Evolutionary conservation across 202 grass and related monocot genomes (phyloP).

Genomic region (Panicum virgatum): DNA sequence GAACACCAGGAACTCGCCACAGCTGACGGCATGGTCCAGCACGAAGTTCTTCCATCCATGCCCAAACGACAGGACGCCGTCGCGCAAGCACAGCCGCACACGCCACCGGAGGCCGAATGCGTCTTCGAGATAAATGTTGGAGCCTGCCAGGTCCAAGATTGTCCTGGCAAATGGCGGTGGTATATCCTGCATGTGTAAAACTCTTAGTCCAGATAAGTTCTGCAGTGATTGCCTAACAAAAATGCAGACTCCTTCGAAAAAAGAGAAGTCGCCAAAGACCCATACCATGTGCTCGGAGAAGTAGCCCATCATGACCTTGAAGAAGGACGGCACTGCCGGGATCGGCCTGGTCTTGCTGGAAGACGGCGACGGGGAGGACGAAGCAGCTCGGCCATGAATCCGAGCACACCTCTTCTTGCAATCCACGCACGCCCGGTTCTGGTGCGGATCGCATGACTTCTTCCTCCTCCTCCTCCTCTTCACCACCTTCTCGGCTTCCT

Average conservation of each 20-base stretch:
- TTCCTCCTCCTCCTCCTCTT: constrained; percentile 12
- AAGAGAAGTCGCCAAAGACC: background rate
- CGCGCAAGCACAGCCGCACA: constrained; percentile 30
- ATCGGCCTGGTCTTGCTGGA: background rate
- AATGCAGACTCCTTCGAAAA: too few species aligned
- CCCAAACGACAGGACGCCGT: constrained; percentile 43
- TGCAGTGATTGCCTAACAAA: background rate
- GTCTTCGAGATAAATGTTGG: constrained; percentile 54
- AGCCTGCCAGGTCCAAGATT: constrained; percentile 37
- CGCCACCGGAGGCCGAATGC: constrained; percentile 54
- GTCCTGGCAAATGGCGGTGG: constrained; percentile 53
- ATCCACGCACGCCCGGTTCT: constrained; percentile 46
- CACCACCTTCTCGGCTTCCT: constrained; percentile 1
- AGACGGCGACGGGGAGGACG: background rate
- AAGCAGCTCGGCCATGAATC: constrained; percentile 36
- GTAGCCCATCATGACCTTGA: constrained; percentile 74
- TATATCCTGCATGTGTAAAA: constrained; percentile 45
- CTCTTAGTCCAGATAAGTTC: background rate
- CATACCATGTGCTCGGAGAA: constrained; percentile 62
- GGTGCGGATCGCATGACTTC: constrained; percentile 21
- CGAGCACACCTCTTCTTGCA: constrained; percentile 45
- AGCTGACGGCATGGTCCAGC: constrained; percentile 53
- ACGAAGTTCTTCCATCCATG: constrained; percentile 68
- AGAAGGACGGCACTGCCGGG: constrained; percentile 48
- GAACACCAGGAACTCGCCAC: constrained; percentile 69